Percentiles rank a stretch among this genome's conserved stretches.
Evolutionary conservation across 2,329 filamentous ascomycete species (phyloP).

Genomic region (Diaporthe sp.): DNA sequence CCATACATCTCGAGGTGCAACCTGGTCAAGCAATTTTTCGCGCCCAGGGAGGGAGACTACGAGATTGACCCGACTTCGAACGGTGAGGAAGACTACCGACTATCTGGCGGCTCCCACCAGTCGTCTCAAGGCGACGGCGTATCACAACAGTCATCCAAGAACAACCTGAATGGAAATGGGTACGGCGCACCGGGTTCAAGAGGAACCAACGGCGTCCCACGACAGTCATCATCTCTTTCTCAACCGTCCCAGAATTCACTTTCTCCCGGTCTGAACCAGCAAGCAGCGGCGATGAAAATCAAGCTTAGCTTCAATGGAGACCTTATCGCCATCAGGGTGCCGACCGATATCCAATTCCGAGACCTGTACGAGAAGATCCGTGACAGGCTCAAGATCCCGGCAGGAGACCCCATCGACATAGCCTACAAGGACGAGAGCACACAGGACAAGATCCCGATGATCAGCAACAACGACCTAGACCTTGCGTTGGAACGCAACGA

Average conservation of each 20-base stretch:
- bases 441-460: conserved; percentile 77
- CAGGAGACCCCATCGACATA: conserved; percentile 77
- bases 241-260: conserved; percentile 68
- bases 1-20: conserved; percentile 85
- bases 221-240: conserved; percentile 59
- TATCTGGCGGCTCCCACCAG: conserved; percentile 76
- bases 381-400: conserved; percentile 81
- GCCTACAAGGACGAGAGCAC: conserved; percentile 88
- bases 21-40: conserved; percentile 90
- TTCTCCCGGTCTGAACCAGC: conserved; percentile 58
- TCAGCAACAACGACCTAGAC: conserved; percentile 84
- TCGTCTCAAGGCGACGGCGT: conserved; percentile 71
- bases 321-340: conserved; percentile 89
- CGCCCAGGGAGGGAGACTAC: conserved; percentile 89
- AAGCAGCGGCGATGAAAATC: conserved; percentile 79
- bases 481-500: conserved; percentile 85
- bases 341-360: conserved; percentile 79
- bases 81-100: conserved; percentile 77
- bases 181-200: conserved; percentile 63
- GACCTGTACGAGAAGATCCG: conserved; percentile 86
- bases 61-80: conserved; percentile 81
- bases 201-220: conserved; percentile 49
- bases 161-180: conserved; percentile 68
- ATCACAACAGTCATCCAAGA: conserved; percentile 73
- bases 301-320: conserved; percentile 96